Percentiles rank a stretch among this genome's conserved stretches.
Conservation (phyloP, 2,329 filamentous ascomycete genomes). For the Hypoxylon sp. region DNA sequence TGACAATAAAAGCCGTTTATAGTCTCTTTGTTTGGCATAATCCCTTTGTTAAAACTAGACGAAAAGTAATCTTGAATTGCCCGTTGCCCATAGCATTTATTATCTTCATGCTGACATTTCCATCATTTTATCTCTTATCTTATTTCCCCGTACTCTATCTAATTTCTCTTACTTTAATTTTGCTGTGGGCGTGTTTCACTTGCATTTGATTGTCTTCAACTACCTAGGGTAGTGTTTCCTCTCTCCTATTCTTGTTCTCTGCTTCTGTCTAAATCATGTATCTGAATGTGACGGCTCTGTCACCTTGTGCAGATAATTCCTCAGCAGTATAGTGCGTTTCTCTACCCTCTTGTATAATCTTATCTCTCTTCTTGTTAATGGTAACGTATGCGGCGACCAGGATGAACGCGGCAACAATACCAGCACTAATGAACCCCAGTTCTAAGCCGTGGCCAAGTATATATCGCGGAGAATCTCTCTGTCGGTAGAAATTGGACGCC, state of each 20-base stretch:
- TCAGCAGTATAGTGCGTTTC: constrained; percentile 59
- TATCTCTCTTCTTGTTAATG: constrained; percentile 72
- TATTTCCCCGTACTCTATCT: constrained; percentile 2
- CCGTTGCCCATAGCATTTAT: background rate
- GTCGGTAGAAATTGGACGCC: constrained; percentile 80
- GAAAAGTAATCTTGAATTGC: background rate
- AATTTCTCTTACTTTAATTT: background rate
- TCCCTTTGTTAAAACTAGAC: constrained; percentile 10
- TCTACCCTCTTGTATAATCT: constrained; percentile 61
- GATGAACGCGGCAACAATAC: constrained; percentile 62
- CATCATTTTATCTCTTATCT: constrained; percentile 5
- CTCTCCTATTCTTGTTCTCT: background rate
- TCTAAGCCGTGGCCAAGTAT: constrained; percentile 66
- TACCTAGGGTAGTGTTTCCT: background rate
- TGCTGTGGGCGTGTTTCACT: background rate
- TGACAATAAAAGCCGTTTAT: background rate
- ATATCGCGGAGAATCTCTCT: constrained; percentile 64
- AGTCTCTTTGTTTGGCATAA: constrained; percentile 11
- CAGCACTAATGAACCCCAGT: constrained; percentile 63
- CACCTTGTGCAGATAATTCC: constrained; percentile 71
- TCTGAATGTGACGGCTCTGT: constrained; percentile 73
- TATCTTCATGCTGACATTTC: constrained; percentile 8
- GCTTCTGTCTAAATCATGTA: constrained; percentile 66
- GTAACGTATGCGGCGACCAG: constrained; percentile 66
- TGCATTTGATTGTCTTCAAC: constrained; percentile 7